These are phyloP conservation scores for Fusarium sp. DNA, from an alignment of 2,329 filamentous ascomycete genomes.

Conservation along the genomic window DNA sequence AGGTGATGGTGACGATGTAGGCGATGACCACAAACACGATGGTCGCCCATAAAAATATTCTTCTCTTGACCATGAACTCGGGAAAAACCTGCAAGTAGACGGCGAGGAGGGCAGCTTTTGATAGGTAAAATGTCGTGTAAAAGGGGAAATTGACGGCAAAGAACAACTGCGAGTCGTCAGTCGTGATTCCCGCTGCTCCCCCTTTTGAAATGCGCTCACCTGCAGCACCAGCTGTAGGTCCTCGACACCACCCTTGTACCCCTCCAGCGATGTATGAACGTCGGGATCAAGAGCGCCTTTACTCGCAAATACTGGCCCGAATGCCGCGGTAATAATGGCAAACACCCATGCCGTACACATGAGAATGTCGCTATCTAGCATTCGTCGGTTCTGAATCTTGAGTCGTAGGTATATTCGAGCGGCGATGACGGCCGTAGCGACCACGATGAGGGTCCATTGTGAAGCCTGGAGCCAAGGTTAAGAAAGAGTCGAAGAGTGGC, in stretches of 20 bases:
- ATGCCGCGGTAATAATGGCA: slow-evolving; percentile 8
- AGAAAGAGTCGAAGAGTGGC: rapidly evolving
- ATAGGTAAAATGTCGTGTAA: slow-evolving; percentile 37
- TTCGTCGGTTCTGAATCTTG: slow-evolving; percentile 14
- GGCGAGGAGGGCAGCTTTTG: slow-evolving; percentile 30
- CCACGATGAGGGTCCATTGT: slow-evolving; percentile 12
- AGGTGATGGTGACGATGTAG: background rate
- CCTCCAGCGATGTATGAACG: slow-evolving; percentile 9
- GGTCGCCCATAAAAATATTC: slow-evolving; percentile 15
- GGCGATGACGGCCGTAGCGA: slow-evolving; percentile 19
- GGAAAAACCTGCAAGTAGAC: slow-evolving; percentile 27
- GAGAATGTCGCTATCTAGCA: slow-evolving; percentile 24
- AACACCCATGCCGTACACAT: slow-evolving; percentile 33
- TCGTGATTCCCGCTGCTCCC: background rate
- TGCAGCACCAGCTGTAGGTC: slow-evolving; percentile 4
- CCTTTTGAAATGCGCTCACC: background rate
- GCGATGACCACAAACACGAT: background rate
- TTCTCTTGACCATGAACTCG: slow-evolving; percentile 25
- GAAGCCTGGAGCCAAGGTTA: background rate
- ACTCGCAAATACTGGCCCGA: slow-evolving; percentile 6
- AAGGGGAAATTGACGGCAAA: slow-evolving; percentile 27
- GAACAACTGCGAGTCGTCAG: slow-evolving; percentile 10
- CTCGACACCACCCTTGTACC: slow-evolving; percentile 3
- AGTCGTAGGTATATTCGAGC: slow-evolving; percentile 32
- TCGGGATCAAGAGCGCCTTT: slow-evolving; percentile 20